phyloP scores from a whole-genome alignment of 176 grass and related monocot species.

The Zoysia japonica region DNA sequence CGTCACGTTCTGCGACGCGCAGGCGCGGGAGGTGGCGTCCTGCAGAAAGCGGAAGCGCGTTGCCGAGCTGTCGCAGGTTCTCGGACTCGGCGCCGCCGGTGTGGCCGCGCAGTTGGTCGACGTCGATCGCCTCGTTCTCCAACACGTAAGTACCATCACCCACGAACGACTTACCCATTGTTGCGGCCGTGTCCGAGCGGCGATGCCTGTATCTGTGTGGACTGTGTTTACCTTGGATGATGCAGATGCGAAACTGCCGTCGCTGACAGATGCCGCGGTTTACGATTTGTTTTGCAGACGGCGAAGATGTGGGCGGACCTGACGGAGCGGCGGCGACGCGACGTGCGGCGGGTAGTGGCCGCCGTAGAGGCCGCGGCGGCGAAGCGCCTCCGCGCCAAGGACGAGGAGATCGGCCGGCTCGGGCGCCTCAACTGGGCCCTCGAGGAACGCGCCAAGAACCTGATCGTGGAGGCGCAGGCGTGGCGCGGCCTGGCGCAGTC shows the following conservation, averaged over 20 bases:
- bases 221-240: too few species aligned
- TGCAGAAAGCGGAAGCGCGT: conserved; percentile 43
- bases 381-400: conserved; percentile 55
- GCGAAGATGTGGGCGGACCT: conserved; percentile 49
- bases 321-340: conserved; percentile 44
- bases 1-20: conserved; percentile 47
- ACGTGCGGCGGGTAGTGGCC: conserved; percentile 33
- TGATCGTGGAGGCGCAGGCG: conserved; percentile 58
- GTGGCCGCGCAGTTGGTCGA: conserved; percentile 42
- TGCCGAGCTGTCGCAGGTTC: background rate
- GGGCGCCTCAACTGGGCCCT: conserved; percentile 59
- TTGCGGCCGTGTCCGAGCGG: too few species aligned
- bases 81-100: conserved; percentile 18
- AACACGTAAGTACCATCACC: conserved; percentile 53
- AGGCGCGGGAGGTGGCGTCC: background rate
- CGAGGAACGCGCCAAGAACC: conserved; percentile 48
- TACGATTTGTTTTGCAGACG: conserved; percentile 29
- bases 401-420: conserved; percentile 59
- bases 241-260: background rate
- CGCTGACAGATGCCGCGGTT: background rate
- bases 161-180: too few species aligned
- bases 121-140: conserved; percentile 56
- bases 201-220: background rate
- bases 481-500: conserved; percentile 72
- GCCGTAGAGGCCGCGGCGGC: conserved; percentile 47